phyloP scores from a whole-genome alignment of 139 green algal species.

The Nannochloris sp. region DNA sequence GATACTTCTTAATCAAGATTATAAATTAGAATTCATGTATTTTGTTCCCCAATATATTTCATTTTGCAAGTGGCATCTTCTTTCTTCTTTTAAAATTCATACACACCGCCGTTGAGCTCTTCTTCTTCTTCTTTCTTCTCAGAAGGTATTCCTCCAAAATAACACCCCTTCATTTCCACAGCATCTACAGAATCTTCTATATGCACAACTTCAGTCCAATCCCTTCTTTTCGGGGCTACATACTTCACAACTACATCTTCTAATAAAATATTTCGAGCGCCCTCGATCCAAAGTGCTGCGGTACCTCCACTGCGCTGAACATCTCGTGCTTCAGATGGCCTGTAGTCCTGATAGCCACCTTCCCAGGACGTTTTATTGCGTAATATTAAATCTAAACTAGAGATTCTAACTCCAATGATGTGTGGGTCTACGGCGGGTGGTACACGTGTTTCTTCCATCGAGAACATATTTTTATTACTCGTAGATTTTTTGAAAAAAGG shows the following conservation, averaged over 20 bases:
- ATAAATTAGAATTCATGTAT: background rate
- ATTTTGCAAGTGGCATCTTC: too few relatives aligned
- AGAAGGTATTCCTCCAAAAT: too few relatives aligned
- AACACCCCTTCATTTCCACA: too few relatives aligned
- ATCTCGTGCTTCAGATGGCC: background rate
- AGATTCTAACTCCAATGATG: too few relatives aligned
- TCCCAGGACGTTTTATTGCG: too few relatives aligned
- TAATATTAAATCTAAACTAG: too few relatives aligned
- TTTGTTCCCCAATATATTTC: too few relatives aligned
- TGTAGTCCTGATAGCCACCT: background rate
- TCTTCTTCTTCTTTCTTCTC: too few relatives aligned
- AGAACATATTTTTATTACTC: background rate
- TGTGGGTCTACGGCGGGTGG: background rate
- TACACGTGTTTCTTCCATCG: background rate
- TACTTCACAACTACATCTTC: slow-evolving; percentile 3
- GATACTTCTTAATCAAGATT: background rate
- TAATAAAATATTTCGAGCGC: background rate
- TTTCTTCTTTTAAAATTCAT: too few relatives aligned
- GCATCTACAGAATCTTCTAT: background rate
- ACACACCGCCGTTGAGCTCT: too few relatives aligned
- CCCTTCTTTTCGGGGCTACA: too few relatives aligned
- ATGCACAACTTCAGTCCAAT: background rate
- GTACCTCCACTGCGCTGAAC: background rate
- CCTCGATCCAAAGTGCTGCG: slow-evolving; percentile 4
- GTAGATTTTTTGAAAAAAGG: background rate